phyloP scores from a whole-genome alignment of 768 basidiomycete genomes.

The Boletus vermiculosoides region DNA sequence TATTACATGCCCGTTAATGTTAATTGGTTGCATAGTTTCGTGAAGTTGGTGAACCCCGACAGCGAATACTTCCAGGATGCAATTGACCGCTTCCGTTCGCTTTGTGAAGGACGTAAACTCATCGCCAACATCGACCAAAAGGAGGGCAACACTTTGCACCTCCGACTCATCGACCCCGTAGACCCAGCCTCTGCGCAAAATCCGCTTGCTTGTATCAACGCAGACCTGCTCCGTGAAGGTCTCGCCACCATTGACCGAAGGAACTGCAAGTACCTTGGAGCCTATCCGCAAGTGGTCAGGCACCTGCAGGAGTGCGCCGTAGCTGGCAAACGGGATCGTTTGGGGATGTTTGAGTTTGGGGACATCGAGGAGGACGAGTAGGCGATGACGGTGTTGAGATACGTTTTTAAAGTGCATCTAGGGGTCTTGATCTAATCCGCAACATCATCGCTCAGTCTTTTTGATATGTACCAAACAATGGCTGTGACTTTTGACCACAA shows the following conservation, averaged over 20 bases:
- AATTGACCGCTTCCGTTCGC: constrained; percentile 76
- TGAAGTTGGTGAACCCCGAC: constrained; percentile 74
- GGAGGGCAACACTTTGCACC: constrained; percentile 75
- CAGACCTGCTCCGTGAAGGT: constrained; percentile 86
- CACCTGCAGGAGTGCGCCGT: constrained; percentile 59
- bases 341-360: constrained; percentile 90
- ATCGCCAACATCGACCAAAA: constrained; percentile 91
- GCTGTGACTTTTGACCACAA: neutral
- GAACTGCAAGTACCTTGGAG: constrained; percentile 65
- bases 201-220: constrained; percentile 80
- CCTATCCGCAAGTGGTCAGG: constrained; percentile 67
- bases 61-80: constrained; percentile 90
- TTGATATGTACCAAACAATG: neutral
- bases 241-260: constrained; percentile 78
- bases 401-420: constrained; percentile 18
- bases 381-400: constrained; percentile 10
- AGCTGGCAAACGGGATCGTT: constrained; percentile 69
- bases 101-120: constrained; percentile 93
- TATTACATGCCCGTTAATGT: neutral
- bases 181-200: constrained; percentile 68
- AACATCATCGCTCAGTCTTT: neutral
- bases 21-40: constrained; percentile 54
- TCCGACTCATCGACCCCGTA: constrained; percentile 88
- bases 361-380: constrained; percentile 82
- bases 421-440: constrained; percentile 15